Evolutionary conservation across 495 filamentous ascomycete genomes (phyloP).

Genomic region (Choiromyces venosus): DNA sequence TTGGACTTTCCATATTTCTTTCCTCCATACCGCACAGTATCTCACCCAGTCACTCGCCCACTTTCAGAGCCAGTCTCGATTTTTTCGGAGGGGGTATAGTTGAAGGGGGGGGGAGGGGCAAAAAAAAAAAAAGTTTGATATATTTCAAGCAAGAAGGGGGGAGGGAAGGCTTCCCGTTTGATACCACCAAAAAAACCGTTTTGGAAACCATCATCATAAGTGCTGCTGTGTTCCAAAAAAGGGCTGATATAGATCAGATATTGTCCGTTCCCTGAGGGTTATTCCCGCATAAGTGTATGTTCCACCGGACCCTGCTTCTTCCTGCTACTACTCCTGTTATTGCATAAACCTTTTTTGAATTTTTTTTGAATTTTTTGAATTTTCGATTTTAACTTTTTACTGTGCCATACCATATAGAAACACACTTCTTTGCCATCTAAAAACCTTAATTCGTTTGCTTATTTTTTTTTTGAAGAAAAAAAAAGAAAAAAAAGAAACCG

Average conservation of each 20-base stretch:
- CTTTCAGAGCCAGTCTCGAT: neutral
- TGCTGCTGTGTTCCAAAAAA: neutral
- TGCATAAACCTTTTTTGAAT: neutral
- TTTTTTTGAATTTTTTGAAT: neutral
- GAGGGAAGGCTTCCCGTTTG: neutral
- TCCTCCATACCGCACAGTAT: neutral
- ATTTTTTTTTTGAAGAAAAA: neutral
- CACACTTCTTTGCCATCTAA: neutral
- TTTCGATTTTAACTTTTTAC: neutral
- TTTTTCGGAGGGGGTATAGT: no score
- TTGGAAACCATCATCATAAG: neutral
- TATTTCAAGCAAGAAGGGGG: neutral
- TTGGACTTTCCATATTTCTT: neutral
- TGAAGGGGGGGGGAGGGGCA: no score
- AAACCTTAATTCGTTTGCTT: neutral
- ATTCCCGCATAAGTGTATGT: neutral
- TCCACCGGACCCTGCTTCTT: neutral
- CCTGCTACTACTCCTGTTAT: no score
- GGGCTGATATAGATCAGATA: neutral
- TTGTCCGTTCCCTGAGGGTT: neutral
- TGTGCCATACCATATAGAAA: neutral
- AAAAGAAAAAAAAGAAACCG: no score
- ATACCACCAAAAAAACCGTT: neutral
- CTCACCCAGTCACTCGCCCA: neutral
- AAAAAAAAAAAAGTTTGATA: neutral